Base-by-base conservation (phyloP, 495 filamentous ascomycete genomes). In the Xylaria acuta region DNA sequence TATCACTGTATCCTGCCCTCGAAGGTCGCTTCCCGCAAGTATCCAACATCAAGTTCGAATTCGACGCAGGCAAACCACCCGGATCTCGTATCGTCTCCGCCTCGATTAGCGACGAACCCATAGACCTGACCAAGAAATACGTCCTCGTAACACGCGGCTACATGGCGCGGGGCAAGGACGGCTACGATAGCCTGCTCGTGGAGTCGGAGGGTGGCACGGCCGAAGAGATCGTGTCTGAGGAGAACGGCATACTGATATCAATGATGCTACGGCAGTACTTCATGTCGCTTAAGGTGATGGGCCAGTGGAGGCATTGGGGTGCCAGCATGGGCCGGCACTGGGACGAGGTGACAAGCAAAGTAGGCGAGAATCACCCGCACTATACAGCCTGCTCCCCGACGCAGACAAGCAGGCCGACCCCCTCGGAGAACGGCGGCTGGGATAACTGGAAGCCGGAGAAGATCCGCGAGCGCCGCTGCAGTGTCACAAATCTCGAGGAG, bases 251-350 rank as follows among this genome's bases (percentile, higher is more conserved):
- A 5, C 80, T 97, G 36, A 93, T 97, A 73, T 92, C 90, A 73
- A 93, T 90, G 71, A 90, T 97, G 71, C 83, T 97, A 30, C 89
- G 94, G 5, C 94, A 97, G 79, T 97, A 97, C 75, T 97, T 97
- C 78, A 88, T 95, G 84, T 91, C 89, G 14, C 82, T 97, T 22
- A 94, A 93, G 70, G 90, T 94, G 0, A 79, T 97, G 65, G 90
- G 92, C 3, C 86, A 86, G 74, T 97, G 94, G 94, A 85, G 85
- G 59, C 80, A 86, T 22, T 91, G 91, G 90, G 86, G 88, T 51
- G 77, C 73, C 2, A 75, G 80, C 7, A 83, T 94, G 73, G 82
- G 83, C 0, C 81, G 86, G 2, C 89, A 92, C 76, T 96, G 92
- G 89, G 79, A 78, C 34, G 72, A 78, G 6, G 87, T 95, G 2